Evolutionary conservation across 2,329 filamentous ascomycete genomes (phyloP), one percentile per base, ranked within the genome.

Genomic region (Penicillium sp.): DNA sequence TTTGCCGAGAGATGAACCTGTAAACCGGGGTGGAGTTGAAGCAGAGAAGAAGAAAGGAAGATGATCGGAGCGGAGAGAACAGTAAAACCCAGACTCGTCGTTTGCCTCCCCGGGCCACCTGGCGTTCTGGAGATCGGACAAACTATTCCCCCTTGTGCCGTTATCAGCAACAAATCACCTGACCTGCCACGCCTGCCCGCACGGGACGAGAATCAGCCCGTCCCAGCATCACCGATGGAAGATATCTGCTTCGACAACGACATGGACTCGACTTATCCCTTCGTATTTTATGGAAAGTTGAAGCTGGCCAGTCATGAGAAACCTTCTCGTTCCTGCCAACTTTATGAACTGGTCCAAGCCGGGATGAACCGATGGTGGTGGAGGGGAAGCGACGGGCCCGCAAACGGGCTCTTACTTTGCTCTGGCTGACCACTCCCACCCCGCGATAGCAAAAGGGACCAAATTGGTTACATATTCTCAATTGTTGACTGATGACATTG

Each of bases 1-100:
- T 77, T 79, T 87, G 77, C 71, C 71, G 66, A 65, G 26, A 58
- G 65, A 67, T 57, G 38, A 58, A 63, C 65, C 53, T 67, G 53
- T 66, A 56, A 47, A 60, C 40, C 60, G 58, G 50, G 66, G 57
- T 56, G 45, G 53, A 59, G 64, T 61, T 57, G 49, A 57, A 33
- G 59, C 56, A 58, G 59, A 62, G 26, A 26, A 56, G 55, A 47
- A 44, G 55, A 55, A 58, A 26, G 42, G 30, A n/a, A 5, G 54
- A 49, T 47, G 30, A 37, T 24, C 40, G 30, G 42, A 37, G 54
- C 10, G 30, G 54, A 44, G 56, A 60, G 51, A 60, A 55, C 51
- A 22, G 30, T 45, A 60, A 60, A 59, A 56, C 47, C 53, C 45
- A 62, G 61, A 59, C 37, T 59, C 47, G 42, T 61, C 58, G 22